Evolutionary conservation across 345 rosid species (phyloP), one percentile per base, ranked within the genome.

Genomic region (Dipteronia dyeriana): DNA sequence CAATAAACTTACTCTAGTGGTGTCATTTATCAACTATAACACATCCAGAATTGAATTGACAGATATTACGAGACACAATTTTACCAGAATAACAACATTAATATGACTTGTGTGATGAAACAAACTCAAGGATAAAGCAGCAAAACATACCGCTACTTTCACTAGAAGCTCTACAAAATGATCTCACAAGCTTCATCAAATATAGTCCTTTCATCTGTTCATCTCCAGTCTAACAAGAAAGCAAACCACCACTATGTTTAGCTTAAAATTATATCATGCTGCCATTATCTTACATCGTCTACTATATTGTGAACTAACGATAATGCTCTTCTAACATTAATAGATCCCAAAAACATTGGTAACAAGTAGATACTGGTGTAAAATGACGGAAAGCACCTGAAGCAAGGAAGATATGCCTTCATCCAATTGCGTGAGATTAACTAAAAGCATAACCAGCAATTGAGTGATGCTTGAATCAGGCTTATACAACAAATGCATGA

Each of bases 141-240:
- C 43, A 79, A 62, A 72, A 39, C 85, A 64, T 78, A 93, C 92
- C 93, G 49, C 71, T 34, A 70, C 73, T 72, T 78, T 95, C 96
- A 61, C 75, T 81, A 38, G 91, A 82, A 68, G 91, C 86, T 84
- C 93, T 87, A 75, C 97, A 88, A 70, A 93, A 95, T 78, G 97
- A 95, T 79, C 98, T 89, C 75, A 91, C 98, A 47, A 93, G 99
- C 91, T 89, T 93, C 96, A 92, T 89, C 65, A 90, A 76, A 76
- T 91, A 82, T 61, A 91, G 79, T 54, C 98, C 94, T 85, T 88
- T 91, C 87, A 93, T 78, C 81, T 87, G 92, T 82, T 95, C 93
- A 71, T 91, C 91, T 20, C 78, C 94, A 68, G 75, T 81, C 99
- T 93, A 81, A 76, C 82, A 86, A 82, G 63, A 71, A 82, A 26